Conservation (phyloP, 257 asterid genomes). For the Solanum sejunctum region DNA sequence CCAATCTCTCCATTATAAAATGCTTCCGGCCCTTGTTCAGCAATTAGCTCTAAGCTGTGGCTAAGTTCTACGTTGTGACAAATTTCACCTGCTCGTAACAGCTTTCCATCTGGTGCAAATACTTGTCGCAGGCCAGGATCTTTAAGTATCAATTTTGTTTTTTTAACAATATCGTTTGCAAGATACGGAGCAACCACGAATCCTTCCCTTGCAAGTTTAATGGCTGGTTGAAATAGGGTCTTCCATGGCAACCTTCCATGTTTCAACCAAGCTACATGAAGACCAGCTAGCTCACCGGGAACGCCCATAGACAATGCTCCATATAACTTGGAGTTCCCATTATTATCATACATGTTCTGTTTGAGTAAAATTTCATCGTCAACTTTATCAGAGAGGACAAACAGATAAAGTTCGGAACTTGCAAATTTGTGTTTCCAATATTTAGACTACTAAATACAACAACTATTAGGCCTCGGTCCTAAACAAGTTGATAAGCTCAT, state of each 20-base stretch:
- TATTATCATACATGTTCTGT: constrained; percentile 72
- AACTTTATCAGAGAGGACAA: neutral
- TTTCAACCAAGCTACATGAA: constrained; percentile 62
- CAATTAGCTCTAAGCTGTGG: constrained; percentile 47
- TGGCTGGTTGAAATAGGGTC: constrained; percentile 54
- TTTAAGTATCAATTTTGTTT: constrained; percentile 15
- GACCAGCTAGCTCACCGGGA: constrained; percentile 94
- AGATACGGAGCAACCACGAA: constrained; percentile 51
- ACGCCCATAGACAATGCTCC: constrained; percentile 81
- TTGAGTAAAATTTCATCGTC: neutral
- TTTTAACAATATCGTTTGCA: constrained; percentile 17
- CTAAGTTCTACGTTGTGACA: constrained; percentile 82
- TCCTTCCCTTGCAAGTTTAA: constrained; percentile 76
- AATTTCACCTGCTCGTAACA: constrained; percentile 52
- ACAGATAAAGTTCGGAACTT: neutral
- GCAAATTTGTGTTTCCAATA: neutral
- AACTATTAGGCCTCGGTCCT: neutral
- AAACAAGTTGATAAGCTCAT: neutral
- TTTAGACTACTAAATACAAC: neutral
- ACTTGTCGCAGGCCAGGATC: constrained; percentile 60
- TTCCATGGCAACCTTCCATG: constrained; percentile 75
- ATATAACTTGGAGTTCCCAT: constrained; percentile 23
- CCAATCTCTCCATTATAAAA: constrained; percentile 72
- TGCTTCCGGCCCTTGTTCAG: constrained; percentile 65
- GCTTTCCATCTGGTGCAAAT: constrained; percentile 59